These are phyloP conservation scores for Aquilaria malaccensis DNA, from an alignment of 345 rosid genomes.

Conservation along the genomic window DNA sequence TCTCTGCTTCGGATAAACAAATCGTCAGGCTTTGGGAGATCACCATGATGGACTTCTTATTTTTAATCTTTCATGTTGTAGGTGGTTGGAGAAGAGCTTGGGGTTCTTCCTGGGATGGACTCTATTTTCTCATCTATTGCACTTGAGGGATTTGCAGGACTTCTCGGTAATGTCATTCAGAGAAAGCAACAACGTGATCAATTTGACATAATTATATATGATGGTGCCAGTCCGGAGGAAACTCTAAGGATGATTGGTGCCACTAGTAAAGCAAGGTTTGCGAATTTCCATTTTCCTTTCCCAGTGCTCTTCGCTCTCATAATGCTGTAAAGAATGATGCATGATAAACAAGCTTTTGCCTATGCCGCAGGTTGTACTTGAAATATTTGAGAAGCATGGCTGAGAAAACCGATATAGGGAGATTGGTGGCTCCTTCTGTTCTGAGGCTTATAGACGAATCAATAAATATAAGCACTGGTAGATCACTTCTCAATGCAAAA, in stretches of 20 bases:
- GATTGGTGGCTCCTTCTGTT: constrained; percentile 74
- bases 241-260: constrained; percentile 69
- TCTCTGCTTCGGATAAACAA: background rate
- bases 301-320: background rate
- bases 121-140: constrained; percentile 55
- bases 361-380: constrained; percentile 53
- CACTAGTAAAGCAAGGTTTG: constrained; percentile 69
- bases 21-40: background rate
- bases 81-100: constrained; percentile 98
- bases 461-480: constrained; percentile 40
- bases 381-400: constrained; percentile 67
- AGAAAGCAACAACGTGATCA: constrained; percentile 31
- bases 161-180: constrained; percentile 35
- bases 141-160: constrained; percentile 50
- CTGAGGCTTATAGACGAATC: constrained; percentile 72
- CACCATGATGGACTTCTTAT: background rate
- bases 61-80: constrained; percentile 22
- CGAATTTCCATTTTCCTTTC: constrained; percentile 4
- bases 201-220: constrained; percentile 59
- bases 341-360: constrained; percentile 7
- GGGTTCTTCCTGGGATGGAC: constrained; percentile 97
- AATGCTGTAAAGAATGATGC: background rate
- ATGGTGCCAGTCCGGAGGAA: constrained; percentile 66
- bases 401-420: constrained; percentile 87
- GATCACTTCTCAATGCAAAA: constrained; percentile 38